These are phyloP conservation scores for Arabidopsis hybrid DNA, from an alignment of 441 rosid species.

Conservation along the genomic window DNA sequence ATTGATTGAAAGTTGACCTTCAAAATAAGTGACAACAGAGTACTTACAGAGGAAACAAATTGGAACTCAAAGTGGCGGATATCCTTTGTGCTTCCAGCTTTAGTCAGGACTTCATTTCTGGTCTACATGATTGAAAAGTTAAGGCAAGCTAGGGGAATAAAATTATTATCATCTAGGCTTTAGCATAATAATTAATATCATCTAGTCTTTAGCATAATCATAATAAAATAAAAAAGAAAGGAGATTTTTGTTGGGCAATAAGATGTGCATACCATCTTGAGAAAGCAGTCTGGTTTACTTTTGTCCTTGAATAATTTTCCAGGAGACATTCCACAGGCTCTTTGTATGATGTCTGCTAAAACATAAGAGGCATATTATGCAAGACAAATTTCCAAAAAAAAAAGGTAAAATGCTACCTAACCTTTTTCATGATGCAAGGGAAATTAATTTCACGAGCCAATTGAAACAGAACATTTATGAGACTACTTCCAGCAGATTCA, in stretches of 20 bases:
- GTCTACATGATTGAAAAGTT: constrained; percentile 50
- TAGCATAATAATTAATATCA: too few relatives aligned
- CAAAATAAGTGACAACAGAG: constrained; percentile 24
- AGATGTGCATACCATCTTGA: constrained; percentile 72
- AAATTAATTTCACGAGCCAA: background rate
- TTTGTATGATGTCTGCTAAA: constrained; percentile 63
- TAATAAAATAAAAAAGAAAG: too few relatives aligned
- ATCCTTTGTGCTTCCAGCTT: constrained; percentile 71
- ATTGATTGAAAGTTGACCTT: background rate
- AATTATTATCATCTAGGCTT: constrained; percentile 1
- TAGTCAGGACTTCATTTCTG: constrained; percentile 72
- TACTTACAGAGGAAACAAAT: constrained; percentile 73
- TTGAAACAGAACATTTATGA: constrained; percentile 13
- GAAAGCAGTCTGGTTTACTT: constrained; percentile 77
- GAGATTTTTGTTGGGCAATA: constrained; percentile 2
- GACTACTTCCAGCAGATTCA: constrained; percentile 21
- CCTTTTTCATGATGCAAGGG: constrained; percentile 1
- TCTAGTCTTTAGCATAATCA: too few relatives aligned
- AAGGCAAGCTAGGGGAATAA: constrained; percentile 23
- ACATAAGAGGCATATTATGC: constrained; percentile 32
- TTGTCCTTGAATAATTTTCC: constrained; percentile 61
- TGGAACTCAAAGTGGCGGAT: constrained; percentile 94
- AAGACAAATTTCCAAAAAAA: constrained; percentile 3
- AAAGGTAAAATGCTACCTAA: background rate
- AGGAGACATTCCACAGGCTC: constrained; percentile 73